Evolutionary conservation across 495 filamentous ascomycete genomes (phyloP).

Genomic region (Extremus antarcticus): DNA sequence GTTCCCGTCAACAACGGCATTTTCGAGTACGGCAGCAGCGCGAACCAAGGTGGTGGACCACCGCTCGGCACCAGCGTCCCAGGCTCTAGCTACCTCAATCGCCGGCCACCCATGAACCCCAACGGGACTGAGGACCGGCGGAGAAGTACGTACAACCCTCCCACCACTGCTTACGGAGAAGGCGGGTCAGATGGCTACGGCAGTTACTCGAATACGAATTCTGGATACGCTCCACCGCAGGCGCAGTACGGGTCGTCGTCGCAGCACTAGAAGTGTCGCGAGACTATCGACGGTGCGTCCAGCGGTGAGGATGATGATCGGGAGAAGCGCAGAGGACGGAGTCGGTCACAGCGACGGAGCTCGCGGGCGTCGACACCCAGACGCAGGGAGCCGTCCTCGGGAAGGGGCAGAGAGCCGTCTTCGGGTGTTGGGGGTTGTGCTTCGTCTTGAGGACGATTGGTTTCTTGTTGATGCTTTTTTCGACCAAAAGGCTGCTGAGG

Average conservation of each 20-base stretch:
- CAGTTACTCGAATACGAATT: neutral
- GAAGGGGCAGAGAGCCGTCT: too few relatives aligned
- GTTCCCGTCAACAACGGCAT: neutral
- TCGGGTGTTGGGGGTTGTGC: too few relatives aligned
- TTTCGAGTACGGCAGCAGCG: neutral
- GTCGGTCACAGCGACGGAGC: too few relatives aligned
- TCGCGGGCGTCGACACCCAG: too few relatives aligned
- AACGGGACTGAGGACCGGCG: neutral
- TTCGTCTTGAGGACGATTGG: too few relatives aligned
- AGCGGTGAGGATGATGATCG: neutral
- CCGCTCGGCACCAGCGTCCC: neutral
- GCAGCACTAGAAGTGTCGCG: neutral
- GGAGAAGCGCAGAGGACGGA: neutral
- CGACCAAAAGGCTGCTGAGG: too few relatives aligned
- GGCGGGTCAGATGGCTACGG: slow-evolving; percentile 12
- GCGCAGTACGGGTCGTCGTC: neutral
- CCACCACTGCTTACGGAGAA: slow-evolving; percentile 5
- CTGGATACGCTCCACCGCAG: neutral
- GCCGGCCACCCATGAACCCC: neutral
- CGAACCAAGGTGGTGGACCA: neutral
- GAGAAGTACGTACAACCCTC: neutral
- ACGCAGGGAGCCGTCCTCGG: too few relatives aligned
- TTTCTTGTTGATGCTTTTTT: too few relatives aligned
- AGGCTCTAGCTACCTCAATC: neutral
- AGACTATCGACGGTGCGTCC: neutral